phyloP scores from a whole-genome alignment of 331 rosid species.

The Pyracantha coccinea region DNA sequence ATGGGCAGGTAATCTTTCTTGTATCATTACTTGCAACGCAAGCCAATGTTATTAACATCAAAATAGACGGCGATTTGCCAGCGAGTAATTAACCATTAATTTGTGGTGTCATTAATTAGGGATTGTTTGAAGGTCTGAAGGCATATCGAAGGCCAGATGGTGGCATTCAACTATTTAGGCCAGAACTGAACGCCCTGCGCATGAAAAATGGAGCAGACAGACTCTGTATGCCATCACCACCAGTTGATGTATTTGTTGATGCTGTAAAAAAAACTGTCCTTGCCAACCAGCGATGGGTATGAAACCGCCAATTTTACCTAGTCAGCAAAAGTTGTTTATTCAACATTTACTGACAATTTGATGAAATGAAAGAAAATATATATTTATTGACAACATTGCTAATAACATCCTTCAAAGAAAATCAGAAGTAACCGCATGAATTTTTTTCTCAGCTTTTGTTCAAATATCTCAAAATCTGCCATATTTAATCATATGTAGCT shows the following conservation, averaged over 20 bases:
- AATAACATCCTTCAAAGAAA: no score
- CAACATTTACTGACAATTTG: not conserved
- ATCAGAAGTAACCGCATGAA: no score
- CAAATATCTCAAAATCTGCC: no score
- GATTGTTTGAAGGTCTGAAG: conserved; percentile 41
- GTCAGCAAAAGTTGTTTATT: no score
- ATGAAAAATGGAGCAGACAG: conserved; percentile 39
- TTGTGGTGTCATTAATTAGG: conserved; percentile 11
- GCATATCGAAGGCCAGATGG: conserved; percentile 31
- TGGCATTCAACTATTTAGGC: conserved; percentile 25
- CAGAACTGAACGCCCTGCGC: conserved; percentile 25
- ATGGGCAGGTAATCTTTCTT: conserved; percentile 29
- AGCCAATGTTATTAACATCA: not conserved
- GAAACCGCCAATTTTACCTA: not conserved
- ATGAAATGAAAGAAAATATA: no score
- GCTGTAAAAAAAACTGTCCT: conserved; percentile 31
- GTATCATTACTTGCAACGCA: not conserved
- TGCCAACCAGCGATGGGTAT: conserved; percentile 39
- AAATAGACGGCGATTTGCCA: not conserved
- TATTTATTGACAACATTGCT: not conserved
- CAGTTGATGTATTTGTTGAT: conserved; percentile 21
- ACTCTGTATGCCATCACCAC: conserved; percentile 25
- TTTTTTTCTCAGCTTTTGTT: no score
- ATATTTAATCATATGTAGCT: no score
- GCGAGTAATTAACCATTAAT: not conserved